These are phyloP conservation scores for Meira miltonrushii DNA, from an alignment of 1,284 basidiomycete species.

Conservation along the genomic window DNA sequence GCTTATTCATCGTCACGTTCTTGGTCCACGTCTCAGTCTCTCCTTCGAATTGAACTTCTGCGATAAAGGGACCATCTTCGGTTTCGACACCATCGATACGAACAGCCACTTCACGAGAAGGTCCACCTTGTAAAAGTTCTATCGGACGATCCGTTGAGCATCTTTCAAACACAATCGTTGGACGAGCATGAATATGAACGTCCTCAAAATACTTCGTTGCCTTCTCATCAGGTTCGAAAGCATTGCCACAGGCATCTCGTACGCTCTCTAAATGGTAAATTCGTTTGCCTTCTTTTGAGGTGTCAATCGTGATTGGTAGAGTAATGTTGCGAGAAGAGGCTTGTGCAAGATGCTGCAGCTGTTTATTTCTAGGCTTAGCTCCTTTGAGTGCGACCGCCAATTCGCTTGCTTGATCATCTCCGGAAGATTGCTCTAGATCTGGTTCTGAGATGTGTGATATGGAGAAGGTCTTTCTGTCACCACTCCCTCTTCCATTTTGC, in stretches of 20 bases:
- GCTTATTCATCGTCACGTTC: conserved; percentile 20
- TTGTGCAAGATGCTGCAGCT: neutral
- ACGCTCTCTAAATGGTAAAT: conserved; percentile 35
- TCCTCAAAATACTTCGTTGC: conserved; percentile 54
- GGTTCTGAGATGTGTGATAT: conserved; percentile 12
- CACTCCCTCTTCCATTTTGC: neutral
- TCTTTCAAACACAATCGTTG: conserved; percentile 67
- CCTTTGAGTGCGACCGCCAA: conserved; percentile 5
- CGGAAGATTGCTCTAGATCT: neutral
- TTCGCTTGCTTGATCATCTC: neutral
- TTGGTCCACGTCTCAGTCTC: conserved; percentile 20
- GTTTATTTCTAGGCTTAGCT: too few species aligned
- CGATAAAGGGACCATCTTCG: neutral
- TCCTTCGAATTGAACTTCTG: conserved; percentile 15
- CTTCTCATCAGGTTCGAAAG: conserved; percentile 4
- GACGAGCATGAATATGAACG: conserved; percentile 70
- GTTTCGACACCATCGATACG: conserved; percentile 20
- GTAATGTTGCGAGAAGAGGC: conserved; percentile 27
- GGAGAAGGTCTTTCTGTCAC: neutral
- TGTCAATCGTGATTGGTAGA: conserved; percentile 39
- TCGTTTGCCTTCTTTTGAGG: conserved; percentile 33
- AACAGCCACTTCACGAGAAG: conserved; percentile 15
- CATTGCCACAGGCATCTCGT: conserved; percentile 47
- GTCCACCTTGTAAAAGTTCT: conserved; percentile 62
- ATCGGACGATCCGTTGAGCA: conserved; percentile 70